Evolutionary conservation across 1,284 basidiomycete genomes (phyloP), one percentile per base, ranked within the genome.

Genomic region (Takashimella koratensis): DNA sequence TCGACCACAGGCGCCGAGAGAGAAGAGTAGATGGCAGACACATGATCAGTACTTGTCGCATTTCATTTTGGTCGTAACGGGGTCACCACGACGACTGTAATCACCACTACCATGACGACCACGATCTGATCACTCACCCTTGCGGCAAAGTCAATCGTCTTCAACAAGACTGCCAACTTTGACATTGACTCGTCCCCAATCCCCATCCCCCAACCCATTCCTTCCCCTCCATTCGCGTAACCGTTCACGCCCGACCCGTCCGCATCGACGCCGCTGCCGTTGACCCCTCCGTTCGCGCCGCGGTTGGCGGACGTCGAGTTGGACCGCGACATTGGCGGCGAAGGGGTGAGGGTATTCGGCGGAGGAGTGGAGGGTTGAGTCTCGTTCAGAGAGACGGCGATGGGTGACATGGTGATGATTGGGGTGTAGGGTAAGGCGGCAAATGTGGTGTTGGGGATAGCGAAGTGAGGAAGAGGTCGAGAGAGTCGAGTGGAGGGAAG

Each of bases 101-200:
- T n/a, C n/a, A n/a, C n/a, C n/a, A n/a, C n/a, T n/a, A n/a, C n/a
- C n/a, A n/a, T n/a, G n/a, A n/a, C n/a, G n/a, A n/a, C n/a, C n/a
- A n/a, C n/a, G n/a, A n/a, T n/a, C n/a, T n/a, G n/a, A n/a, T n/a
- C 4, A 64, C 73, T 63, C 55, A 75, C 74, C 47, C 65, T 67
- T 6, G 75, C 73, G 3, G 75, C 73, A 57, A 76, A 76, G 52
- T 74, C 70, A 2, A 73, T 55, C 11, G 75, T 76, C 45, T 65
- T 56, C 47, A 76, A 52, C 27, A 76, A 55, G 2, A 67, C 49
- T 5, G 48, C 54, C 3, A 65, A 46, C 24, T 62, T 58, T 6
- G 45, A 25, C 47, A 36, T 8, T 8, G 30, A 36, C n/a, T n/a
- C n/a, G n/a, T n/a, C 30, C 16, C 30, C 30, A 36, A 8, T 36